These are phyloP conservation scores for Dichotomopilus funicola DNA, from an alignment of 2,329 filamentous ascomycete genomes.

Conservation along the genomic window DNA sequence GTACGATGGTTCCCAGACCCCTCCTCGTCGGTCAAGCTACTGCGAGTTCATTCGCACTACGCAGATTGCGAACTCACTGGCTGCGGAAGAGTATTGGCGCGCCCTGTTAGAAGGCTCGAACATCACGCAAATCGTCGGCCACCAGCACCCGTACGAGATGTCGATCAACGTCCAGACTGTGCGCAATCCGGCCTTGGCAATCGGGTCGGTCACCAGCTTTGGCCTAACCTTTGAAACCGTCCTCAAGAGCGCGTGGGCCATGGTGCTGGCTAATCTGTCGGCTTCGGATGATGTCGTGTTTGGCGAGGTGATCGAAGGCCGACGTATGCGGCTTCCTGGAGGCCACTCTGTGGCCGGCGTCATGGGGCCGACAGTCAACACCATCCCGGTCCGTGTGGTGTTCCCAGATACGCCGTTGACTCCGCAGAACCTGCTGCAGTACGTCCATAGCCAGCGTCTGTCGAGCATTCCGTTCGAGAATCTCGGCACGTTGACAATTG, in stretches of 20 bases:
- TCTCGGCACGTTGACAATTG: slow-evolving; percentile 45
- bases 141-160: slow-evolving; percentile 35
- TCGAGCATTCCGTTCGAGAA: slow-evolving; percentile 44
- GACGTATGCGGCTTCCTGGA: slow-evolving; percentile 36
- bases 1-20: slow-evolving; percentile 34
- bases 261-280: slow-evolving; percentile 46
- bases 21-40: slow-evolving; percentile 37
- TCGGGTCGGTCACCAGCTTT: slow-evolving; percentile 37
- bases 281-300: slow-evolving; percentile 48
- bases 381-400: slow-evolving; percentile 43
- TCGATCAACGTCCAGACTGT: slow-evolving; percentile 36
- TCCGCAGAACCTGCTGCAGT: slow-evolving; percentile 43
- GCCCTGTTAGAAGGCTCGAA: slow-evolving; percentile 38
- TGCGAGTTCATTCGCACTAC: slow-evolving; percentile 42
- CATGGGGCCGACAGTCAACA: slow-evolving; percentile 40
- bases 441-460: slow-evolving; percentile 44
- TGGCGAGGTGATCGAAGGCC: slow-evolving; percentile 46
- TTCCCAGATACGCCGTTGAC: slow-evolving; percentile 39
- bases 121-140: slow-evolving; percentile 42
- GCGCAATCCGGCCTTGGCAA: slow-evolving; percentile 32
- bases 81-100: slow-evolving; percentile 41
- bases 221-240: slow-evolving; percentile 46
- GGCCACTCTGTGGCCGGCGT: slow-evolving; percentile 51
- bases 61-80: slow-evolving; percentile 31
- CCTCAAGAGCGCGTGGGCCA: slow-evolving; percentile 52